Evolutionary conservation across 495 filamentous ascomycete genomes (phyloP).

Genomic region (Neurospora tetrasperma): DNA sequence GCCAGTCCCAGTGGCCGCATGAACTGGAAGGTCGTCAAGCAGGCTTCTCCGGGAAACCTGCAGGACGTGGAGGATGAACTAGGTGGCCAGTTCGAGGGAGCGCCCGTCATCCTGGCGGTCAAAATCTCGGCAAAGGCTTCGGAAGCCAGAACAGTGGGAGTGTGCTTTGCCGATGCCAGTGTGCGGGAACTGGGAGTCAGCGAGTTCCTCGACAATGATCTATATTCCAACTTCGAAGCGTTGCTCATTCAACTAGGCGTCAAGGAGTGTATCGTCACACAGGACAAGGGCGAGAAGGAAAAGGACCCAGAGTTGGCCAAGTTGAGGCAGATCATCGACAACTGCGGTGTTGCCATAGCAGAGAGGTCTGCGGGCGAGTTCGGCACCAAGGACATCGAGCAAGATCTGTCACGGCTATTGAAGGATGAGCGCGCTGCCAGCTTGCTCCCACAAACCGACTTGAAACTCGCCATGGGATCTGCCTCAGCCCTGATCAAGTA

Average conservation of each 20-base stretch:
- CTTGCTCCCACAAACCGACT: constrained; percentile 77
- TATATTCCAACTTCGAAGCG: constrained; percentile 97
- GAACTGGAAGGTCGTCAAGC: constrained; percentile 85
- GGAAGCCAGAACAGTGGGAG: constrained; percentile 78
- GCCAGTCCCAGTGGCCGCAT: constrained; percentile 60
- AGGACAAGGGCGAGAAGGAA: constrained; percentile 54
- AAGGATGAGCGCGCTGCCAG: constrained; percentile 72
- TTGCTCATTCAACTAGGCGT: constrained; percentile 92
- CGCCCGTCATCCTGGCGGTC: constrained; percentile 88
- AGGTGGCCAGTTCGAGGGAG: constrained; percentile 74
- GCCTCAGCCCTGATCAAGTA: constrained; percentile 93
- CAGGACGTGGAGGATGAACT: constrained; percentile 97
- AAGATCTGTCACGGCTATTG: constrained; percentile 78
- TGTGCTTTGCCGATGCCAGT: constrained; percentile 97
- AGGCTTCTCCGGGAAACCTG: constrained; percentile 88
- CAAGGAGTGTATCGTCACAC: constrained; percentile 79
- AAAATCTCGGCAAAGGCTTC: constrained; percentile 81
- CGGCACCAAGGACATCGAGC: constrained; percentile 86
- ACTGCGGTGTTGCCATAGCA: constrained; percentile 78
- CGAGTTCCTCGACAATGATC: constrained; percentile 96
- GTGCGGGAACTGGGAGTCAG: constrained; percentile 92
- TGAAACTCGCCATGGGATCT: constrained; percentile 94
- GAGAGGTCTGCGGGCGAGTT: constrained; percentile 71
- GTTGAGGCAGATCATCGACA: constrained; percentile 78
- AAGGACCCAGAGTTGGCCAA: constrained; percentile 89